A percentile compares a stretch with the other conserved stretches of the same genome.
These are phyloP conservation scores for Phytophthora crassamura DNA, from an alignment of 352 stramenopile species.

Conservation along the genomic window DNA sequence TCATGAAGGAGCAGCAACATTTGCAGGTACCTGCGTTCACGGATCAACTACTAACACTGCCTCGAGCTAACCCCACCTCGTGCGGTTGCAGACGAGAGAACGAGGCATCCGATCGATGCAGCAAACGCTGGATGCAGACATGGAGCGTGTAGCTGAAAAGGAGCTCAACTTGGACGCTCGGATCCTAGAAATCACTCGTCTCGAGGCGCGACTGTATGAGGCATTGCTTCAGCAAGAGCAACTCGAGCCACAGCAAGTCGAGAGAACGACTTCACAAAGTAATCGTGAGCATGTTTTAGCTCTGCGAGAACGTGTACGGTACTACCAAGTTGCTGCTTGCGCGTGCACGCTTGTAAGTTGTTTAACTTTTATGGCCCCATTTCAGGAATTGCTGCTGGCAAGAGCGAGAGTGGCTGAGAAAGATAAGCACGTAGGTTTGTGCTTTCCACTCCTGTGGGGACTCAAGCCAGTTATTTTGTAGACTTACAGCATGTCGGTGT, in stretches of 20 bases:
- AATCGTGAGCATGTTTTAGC: conserved; percentile 35
- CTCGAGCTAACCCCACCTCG: background rate
- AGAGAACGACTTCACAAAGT: background rate
- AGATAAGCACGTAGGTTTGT: conserved; percentile 40
- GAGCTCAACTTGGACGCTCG: conserved; percentile 41
- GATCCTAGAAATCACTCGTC: conserved; percentile 47
- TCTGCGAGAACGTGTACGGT: conserved; percentile 45
- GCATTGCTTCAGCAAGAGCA: conserved; percentile 33
- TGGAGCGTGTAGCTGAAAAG: conserved; percentile 41
- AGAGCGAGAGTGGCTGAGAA: conserved; percentile 27
- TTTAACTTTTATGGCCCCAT: background rate
- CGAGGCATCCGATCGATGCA: conserved; percentile 41
- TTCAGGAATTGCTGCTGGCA: conserved; percentile 30
- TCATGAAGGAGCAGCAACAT: conserved; percentile 43
- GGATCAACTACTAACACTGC: no score
- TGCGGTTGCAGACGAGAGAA: conserved; percentile 39
- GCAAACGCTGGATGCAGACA: conserved; percentile 39
- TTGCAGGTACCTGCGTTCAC: conserved; percentile 33
- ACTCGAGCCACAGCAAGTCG: conserved; percentile 4
- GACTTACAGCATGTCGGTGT: background rate
- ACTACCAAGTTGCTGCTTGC: background rate
- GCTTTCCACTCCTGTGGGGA: background rate
- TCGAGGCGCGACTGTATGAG: conserved; percentile 57
- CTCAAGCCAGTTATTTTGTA: background rate
- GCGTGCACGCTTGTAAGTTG: background rate